Conservation (phyloP, 2,329 filamentous ascomycete species). For the Ophiostoma sp. region DNA sequence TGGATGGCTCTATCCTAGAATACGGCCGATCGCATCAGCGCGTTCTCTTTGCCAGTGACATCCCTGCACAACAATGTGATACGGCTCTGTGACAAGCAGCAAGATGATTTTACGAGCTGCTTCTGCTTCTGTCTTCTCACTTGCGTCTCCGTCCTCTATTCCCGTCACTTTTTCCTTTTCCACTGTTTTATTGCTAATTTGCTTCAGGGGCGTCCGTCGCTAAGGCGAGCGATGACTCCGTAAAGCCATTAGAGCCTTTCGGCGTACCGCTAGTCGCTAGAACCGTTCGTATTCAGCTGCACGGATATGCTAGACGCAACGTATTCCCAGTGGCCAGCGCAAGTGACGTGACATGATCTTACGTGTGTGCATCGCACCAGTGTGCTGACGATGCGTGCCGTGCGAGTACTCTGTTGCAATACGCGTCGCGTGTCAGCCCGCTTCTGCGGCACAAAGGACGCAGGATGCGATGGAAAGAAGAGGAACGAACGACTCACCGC, state of each 20-base stretch:
- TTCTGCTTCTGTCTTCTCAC: too few species aligned
- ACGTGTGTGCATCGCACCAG: neutral
- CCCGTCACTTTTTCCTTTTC: neutral
- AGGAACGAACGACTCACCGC: too few species aligned
- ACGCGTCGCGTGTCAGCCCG: too few species aligned
- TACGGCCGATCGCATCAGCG: neutral
- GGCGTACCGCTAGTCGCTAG: neutral
- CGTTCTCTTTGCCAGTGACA: neutral
- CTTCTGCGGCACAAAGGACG: too few species aligned
- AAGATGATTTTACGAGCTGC: neutral
- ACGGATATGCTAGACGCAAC: neutral
- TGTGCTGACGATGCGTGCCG: neutral
- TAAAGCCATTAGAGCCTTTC: too few species aligned
- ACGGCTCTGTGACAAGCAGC: constrained; percentile 6
- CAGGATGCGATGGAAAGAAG: too few species aligned
- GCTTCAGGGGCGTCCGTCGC: neutral
- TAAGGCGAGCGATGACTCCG: too few species aligned
- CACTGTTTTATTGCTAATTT: constrained; percentile 6
- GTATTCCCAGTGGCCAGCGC: neutral
- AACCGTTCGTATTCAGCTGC: neutral
- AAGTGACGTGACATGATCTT: constrained; percentile 1
- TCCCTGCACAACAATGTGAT: constrained; percentile 10
- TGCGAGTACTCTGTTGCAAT: neutral
- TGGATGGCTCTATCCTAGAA: neutral
- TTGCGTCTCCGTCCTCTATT: neutral